phyloP scores from a whole-genome alignment of 2,329 filamentous ascomycete species.

The Aurifilum marmelostoma region DNA sequence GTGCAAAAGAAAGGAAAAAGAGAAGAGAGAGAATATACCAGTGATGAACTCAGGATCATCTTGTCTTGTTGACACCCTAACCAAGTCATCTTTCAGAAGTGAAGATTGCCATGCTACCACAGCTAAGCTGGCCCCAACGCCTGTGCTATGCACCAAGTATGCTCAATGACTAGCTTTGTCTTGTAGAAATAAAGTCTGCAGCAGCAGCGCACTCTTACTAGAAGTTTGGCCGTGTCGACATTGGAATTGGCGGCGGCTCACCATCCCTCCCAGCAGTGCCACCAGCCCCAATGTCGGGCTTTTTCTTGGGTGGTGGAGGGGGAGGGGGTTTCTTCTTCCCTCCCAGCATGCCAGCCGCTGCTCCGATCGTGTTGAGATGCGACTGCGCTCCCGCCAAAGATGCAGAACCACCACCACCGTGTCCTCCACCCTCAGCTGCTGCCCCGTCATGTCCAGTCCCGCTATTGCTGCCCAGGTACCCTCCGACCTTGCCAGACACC shows the following conservation, averaged over 20 bases:
- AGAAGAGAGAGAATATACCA: slow-evolving; percentile 27
- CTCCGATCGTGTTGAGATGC: slow-evolving; percentile 25
- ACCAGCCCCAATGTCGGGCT: slow-evolving; percentile 38
- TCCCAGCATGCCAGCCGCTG: slow-evolving; percentile 32
- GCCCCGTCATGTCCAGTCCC: slow-evolving; percentile 11
- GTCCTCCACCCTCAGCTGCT: too few species aligned
- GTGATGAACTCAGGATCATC: slow-evolving; percentile 21
- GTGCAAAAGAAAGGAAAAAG: background rate
- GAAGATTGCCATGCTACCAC: background rate
- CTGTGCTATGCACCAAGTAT: slow-evolving; percentile 11
- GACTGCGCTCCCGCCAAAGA: slow-evolving; percentile 13
- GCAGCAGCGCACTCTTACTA: slow-evolving; percentile 32
- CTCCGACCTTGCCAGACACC: slow-evolving; percentile 45
- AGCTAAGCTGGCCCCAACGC: slow-evolving; percentile 15
- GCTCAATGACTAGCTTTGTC: background rate
- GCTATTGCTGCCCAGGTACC: slow-evolving; percentile 30
- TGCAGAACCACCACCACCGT: slow-evolving; percentile 12
- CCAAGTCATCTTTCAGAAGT: background rate
- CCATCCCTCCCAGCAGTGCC: slow-evolving; percentile 33
- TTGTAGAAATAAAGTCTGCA: background rate
- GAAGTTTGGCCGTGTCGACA: slow-evolving; percentile 54
- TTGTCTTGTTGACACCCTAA: slow-evolving; percentile 13
- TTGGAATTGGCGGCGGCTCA: slow-evolving; percentile 55
- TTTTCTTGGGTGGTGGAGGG: slow-evolving; percentile 57
- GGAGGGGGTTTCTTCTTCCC: slow-evolving; percentile 59